These are phyloP conservation scores for Aegilops speltoides DNA, from an alignment of 176 grass and related monocot genomes.

Conservation along the genomic window DNA sequence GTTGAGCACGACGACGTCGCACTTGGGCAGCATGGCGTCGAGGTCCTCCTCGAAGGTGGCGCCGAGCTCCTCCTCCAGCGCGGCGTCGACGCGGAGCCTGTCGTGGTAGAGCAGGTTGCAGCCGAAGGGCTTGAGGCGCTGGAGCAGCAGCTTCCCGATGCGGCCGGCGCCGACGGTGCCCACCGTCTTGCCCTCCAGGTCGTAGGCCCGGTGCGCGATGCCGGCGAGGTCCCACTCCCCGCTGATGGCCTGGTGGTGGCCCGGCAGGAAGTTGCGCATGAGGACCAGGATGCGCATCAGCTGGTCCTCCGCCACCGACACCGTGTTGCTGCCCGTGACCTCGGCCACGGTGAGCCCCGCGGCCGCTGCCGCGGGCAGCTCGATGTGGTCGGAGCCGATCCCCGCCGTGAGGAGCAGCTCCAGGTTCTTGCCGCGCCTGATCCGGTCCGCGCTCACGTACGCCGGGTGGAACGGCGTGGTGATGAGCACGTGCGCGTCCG, in stretches of 20 bases:
- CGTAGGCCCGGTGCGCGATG: constrained; percentile 43
- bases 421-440: constrained; percentile 41
- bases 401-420: constrained; percentile 28
- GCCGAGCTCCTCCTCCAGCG: constrained; percentile 40
- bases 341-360: constrained; percentile 45
- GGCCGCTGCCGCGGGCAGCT: not conserved
- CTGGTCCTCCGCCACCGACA: constrained; percentile 60
- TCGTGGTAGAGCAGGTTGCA: constrained; percentile 54
- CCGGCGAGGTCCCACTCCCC: constrained; percentile 56
- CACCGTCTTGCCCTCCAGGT: constrained; percentile 52
- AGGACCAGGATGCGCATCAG: constrained; percentile 57
- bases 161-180: constrained; percentile 56
- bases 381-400: constrained; percentile 18
- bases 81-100: constrained; percentile 11
- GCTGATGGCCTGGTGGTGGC: constrained; percentile 13
- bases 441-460: constrained; percentile 41
- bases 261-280: constrained; percentile 52
- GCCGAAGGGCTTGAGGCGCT: constrained; percentile 35
- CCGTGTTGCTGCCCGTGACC: constrained; percentile 60
- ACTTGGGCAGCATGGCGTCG: constrained; percentile 55
- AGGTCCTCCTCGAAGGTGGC: constrained; percentile 46
- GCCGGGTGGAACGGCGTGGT: constrained; percentile 64
- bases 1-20: constrained; percentile 58
- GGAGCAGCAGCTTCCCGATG: constrained; percentile 10
- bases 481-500: constrained; percentile 52